A percentile compares a stretch with the other conserved stretches of the same genome.
Evolutionary conservation across 257 asterid genomes (phyloP).

Genomic region (Solanum clarkiae): DNA sequence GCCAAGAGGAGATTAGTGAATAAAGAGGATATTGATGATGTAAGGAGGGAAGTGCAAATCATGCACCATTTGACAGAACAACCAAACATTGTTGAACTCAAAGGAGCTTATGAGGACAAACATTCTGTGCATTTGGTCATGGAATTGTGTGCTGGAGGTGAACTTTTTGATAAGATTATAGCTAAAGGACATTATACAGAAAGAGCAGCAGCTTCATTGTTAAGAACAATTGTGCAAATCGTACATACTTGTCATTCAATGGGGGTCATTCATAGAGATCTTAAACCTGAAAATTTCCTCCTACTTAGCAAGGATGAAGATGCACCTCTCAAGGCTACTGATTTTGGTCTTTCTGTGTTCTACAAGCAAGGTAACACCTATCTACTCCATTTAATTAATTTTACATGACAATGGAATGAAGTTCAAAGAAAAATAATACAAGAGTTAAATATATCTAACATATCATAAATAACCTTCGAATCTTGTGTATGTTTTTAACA

Average conservation of each 20-base stretch:
- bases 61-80: slow-evolving; percentile 59
- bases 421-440: not conserved
- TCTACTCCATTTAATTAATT: not conserved
- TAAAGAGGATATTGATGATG: slow-evolving; percentile 58
- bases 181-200: slow-evolving; percentile 56
- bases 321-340: slow-evolving; percentile 58
- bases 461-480: not conserved
- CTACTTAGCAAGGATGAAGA: slow-evolving; percentile 43
- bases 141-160: slow-evolving; percentile 63
- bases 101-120: slow-evolving; percentile 54
- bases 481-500: not conserved
- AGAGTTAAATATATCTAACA: not conserved
- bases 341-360: slow-evolving; percentile 59
- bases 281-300: slow-evolving; percentile 58
- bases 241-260: slow-evolving; percentile 54
- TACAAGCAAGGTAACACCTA: slow-evolving; percentile 32
- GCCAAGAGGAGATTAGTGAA: slow-evolving; percentile 49
- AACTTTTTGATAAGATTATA: slow-evolving; percentile 49
- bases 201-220: slow-evolving; percentile 52
- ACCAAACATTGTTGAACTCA: slow-evolving; percentile 47
- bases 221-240: slow-evolving; percentile 50
- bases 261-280: slow-evolving; percentile 64
- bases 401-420: not conserved
- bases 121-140: slow-evolving; percentile 51
- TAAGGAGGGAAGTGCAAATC: slow-evolving; percentile 53